Percentiles rank a stretch among this genome's conserved stretches.
Evolutionary conservation across 805 yeast species (phyloP).

Genomic region (Candida bentonensis): DNA sequence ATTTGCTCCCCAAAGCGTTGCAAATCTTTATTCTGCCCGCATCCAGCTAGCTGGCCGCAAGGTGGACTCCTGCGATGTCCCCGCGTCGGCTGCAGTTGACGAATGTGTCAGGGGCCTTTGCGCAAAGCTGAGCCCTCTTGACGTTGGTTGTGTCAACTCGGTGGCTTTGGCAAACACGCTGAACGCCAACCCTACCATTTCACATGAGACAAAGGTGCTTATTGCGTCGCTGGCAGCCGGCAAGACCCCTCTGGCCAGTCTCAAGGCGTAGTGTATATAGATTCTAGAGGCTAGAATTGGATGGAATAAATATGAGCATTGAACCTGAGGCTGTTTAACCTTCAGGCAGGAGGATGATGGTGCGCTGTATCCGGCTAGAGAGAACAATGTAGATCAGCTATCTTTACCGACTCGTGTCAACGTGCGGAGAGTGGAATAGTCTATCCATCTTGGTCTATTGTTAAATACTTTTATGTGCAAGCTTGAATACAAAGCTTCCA

Average conservation of each 20-base stretch:
- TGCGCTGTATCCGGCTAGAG: no score
- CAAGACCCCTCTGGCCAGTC: background rate
- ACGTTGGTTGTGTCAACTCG: background rate
- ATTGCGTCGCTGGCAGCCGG: background rate
- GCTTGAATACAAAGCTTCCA: no score
- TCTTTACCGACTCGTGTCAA: no score
- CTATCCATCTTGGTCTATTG: no score
- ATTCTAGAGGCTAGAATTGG: no score
- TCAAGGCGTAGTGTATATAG: no score
- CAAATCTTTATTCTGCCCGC: background rate
- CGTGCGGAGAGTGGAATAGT: no score
- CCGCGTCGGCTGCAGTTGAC: background rate
- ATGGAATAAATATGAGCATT: no score
- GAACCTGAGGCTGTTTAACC: no score
- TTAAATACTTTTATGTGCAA: no score
- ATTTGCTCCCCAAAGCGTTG: background rate
- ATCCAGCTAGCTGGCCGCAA: background rate
- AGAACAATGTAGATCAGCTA: no score
- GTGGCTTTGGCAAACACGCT: background rate
- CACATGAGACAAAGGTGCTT: background rate
- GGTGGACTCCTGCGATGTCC: background rate
- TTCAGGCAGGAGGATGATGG: no score
- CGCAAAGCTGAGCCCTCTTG: background rate
- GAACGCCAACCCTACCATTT: constrained; percentile 1
- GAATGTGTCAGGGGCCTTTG: background rate